Percentiles rank a stretch among this genome's conserved stretches.
Conservation (phyloP, 768 basidiomycete genomes). For the Coprinopsis marcescibilis region DNA sequence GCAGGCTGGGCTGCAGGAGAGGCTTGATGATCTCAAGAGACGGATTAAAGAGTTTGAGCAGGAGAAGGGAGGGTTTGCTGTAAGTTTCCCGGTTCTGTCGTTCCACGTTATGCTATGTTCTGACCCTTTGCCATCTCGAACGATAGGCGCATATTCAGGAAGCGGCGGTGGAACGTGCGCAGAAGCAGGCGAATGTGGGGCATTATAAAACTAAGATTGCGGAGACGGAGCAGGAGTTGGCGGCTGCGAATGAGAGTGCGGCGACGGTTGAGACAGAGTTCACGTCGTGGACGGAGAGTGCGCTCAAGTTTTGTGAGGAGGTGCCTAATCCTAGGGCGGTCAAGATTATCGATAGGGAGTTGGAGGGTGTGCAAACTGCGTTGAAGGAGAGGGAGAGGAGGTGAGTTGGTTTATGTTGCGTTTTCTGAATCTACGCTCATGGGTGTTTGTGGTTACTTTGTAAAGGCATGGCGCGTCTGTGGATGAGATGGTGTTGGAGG, state of each 20-base stretch:
- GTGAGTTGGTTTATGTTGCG: conserved; percentile 28
- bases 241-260: conserved; percentile 42
- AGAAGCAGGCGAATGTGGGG: neutral
- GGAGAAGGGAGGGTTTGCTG: conserved; percentile 35
- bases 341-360: conserved; percentile 49
- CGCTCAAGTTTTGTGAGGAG: conserved; percentile 54
- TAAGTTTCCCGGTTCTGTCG: conserved; percentile 23
- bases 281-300: conserved; percentile 63
- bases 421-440: neutral
- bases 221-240: neutral
- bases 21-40: conserved; percentile 40
- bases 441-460: conserved; percentile 8
- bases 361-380: conserved; percentile 59
- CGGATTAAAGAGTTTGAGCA: conserved; percentile 50
- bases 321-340: conserved; percentile 53
- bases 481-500: conserved; percentile 69
- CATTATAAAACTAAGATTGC: neutral
- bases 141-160: neutral
- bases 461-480: conserved; percentile 68
- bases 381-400: conserved; percentile 60
- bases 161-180: neutral
- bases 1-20: conserved; percentile 36
- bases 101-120: neutral
- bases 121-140: neutral
- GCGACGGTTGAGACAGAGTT: conserved; percentile 58